Evolutionary conservation across 306 rosid genomes (phyloP).

Genomic region (Quercus alba): DNA sequence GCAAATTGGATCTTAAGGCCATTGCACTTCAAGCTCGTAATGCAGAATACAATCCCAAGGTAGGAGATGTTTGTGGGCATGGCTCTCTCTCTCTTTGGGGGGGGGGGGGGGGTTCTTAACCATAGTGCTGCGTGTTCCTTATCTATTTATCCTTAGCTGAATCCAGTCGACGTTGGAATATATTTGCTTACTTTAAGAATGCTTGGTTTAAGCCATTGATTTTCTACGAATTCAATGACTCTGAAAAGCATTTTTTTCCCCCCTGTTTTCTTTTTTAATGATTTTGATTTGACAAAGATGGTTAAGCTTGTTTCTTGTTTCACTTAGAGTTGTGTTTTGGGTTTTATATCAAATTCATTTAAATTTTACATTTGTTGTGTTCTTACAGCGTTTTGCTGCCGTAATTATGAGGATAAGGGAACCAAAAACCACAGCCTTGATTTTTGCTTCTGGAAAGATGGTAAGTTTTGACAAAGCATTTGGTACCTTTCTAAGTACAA

Average conservation of each 20-base stretch:
- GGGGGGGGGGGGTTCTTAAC: too few species aligned
- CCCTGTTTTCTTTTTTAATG: too few species aligned
- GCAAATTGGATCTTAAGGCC: conserved; percentile 89
- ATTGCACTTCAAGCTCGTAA: conserved; percentile 93
- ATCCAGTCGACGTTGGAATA: neutral
- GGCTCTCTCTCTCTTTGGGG: neutral
- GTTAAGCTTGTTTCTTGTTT: neutral
- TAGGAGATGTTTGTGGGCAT: conserved; percentile 20
- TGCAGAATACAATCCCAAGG: conserved; percentile 99
- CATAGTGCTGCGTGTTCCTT: too few species aligned
- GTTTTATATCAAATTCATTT: neutral
- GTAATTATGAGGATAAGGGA: conserved; percentile 98
- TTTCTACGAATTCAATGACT: neutral
- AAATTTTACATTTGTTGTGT: conserved; percentile 6
- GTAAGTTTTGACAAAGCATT: conserved; percentile 34
- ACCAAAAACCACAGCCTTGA: conserved; percentile 94
- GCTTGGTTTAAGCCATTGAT: neutral
- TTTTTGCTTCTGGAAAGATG: conserved; percentile 98
- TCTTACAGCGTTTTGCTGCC: conserved; percentile 91
- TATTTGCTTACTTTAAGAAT: neutral
- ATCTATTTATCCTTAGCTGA: too few species aligned
- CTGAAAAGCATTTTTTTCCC: neutral
- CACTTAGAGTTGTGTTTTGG: neutral
- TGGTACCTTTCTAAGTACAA: neutral
- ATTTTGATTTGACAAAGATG: neutral